These are phyloP conservation scores for Penicillium sp. DNA, from an alignment of 2,329 filamentous ascomycete genomes.

Conservation along the genomic window DNA sequence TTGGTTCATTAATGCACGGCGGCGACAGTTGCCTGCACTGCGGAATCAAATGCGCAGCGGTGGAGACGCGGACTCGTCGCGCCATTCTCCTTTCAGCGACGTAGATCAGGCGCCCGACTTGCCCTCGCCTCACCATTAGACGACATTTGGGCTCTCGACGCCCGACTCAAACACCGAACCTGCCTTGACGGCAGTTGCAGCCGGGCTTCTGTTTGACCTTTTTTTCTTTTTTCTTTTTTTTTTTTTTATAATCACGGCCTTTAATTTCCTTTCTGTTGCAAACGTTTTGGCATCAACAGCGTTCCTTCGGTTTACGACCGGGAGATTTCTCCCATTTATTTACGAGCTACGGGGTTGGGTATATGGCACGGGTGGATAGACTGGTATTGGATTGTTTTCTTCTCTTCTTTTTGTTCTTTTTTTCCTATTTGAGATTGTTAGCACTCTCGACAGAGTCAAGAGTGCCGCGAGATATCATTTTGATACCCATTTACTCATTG, in stretches of 20 bases:
- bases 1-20: constrained; percentile 51
- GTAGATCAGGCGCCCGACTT: constrained; percentile 27
- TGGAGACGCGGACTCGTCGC: constrained; percentile 27
- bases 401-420: constrained; percentile 7
- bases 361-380: constrained; percentile 19
- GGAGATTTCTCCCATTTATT: constrained; percentile 5
- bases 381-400: constrained; percentile 17
- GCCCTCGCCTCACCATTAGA: constrained; percentile 26
- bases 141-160: not conserved
- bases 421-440: constrained; percentile 6
- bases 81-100: constrained; percentile 36
- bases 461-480: constrained; percentile 14
- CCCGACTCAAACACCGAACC: not conserved
- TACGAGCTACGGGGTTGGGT: constrained; percentile 19
- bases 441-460: not conserved
- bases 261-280: constrained; percentile 9
- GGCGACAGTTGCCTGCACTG: constrained; percentile 46
- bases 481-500: constrained; percentile 31
- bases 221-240: not conserved
- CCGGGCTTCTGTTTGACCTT: not conserved
- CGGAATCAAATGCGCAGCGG: constrained; percentile 41
- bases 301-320: constrained; percentile 21
- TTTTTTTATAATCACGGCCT: constrained; percentile 6
- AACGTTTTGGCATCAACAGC: constrained; percentile 18
- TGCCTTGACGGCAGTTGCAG: not conserved